A percentile compares a stretch with the other conserved stretches of the same genome.
These are phyloP conservation scores for Ettlia oleoabundans DNA, from an alignment of 139 green algal species.

Conservation along the genomic window DNA sequence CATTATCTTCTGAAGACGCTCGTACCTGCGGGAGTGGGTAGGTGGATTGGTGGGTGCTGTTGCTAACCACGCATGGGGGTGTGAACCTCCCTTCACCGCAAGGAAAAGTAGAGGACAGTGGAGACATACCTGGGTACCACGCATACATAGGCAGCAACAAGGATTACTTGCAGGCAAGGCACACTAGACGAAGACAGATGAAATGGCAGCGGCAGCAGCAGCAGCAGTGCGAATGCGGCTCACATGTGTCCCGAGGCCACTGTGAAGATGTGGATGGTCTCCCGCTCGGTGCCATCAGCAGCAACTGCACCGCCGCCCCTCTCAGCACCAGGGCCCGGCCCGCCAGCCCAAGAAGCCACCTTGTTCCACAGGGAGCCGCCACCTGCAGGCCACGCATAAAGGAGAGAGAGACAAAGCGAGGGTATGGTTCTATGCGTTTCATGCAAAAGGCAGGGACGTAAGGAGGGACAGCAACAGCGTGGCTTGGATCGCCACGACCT, in stretches of 20 bases:
- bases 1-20: constrained; percentile 99
- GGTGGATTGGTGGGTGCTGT: background rate
- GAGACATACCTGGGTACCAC: no score
- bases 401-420: background rate
- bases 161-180: background rate
- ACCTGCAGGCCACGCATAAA: background rate
- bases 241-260: constrained; percentile 98
- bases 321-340: background rate
- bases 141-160: no score
- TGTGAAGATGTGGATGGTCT: constrained; percentile 96
- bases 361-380: constrained; percentile 40
- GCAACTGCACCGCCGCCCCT: background rate
- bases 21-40: constrained; percentile 66
- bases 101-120: no score
- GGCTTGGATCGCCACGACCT: no score
- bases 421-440: background rate
- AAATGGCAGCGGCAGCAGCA: background rate
- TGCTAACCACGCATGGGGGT: no score
- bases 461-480: no score
- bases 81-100: no score
- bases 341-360: background rate
- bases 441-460: no score
- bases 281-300: constrained; percentile 36
- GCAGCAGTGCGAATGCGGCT: no score
- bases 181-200: background rate